Evolutionary conservation across 768 basidiomycete species (phyloP), one percentile per base, ranked within the genome.

Genomic region (Serendipita sp.): DNA sequence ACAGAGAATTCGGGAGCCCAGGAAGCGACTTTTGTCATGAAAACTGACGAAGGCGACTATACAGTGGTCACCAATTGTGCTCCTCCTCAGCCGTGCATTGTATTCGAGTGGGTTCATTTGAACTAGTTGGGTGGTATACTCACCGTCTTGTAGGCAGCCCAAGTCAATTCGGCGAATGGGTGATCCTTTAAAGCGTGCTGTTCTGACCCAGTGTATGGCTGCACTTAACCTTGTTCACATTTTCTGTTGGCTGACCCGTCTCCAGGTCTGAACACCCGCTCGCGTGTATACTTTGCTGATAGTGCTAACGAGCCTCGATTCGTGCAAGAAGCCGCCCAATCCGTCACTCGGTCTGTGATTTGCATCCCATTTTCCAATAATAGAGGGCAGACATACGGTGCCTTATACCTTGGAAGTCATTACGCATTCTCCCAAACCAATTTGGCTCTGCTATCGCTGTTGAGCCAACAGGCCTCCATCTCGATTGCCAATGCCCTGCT

Each of bases 291-390:
- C 64, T 80, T 80, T 65, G 80, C 82, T 42, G 84, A 88, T 70
- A 80, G 82, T 31, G 75, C 81, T 0, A 69, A 78, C 3, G 85
- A 88, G 69, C 79, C 84, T 3, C 81, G 83, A 34, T 87, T 86
- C 69, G 79, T 83, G 0, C 79, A 84, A 1, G 85, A 86, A 70
- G 82, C 84, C 16, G 77, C 77, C 28, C 82, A 84, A 17, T 38
- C 31, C 24, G 69, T 70, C 5, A 76, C 82, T 68, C 77, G 81
- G 43, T 83, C 83, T 26, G 80, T 85, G 14, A 76, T 86, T 28
- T 86, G 85, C 69, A 72, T 86, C 4, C 85, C 85, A 0, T 84
- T 86, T 56, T 83, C 84, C 70, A 83, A 85, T 68, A 86, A 86
- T 66, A 79, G 85, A 26, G 83, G 83, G 5, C 85, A 88, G 69